Conservation (phyloP, 495 filamentous ascomycete genomes). For the Astrothelium macrocarpum region DNA sequence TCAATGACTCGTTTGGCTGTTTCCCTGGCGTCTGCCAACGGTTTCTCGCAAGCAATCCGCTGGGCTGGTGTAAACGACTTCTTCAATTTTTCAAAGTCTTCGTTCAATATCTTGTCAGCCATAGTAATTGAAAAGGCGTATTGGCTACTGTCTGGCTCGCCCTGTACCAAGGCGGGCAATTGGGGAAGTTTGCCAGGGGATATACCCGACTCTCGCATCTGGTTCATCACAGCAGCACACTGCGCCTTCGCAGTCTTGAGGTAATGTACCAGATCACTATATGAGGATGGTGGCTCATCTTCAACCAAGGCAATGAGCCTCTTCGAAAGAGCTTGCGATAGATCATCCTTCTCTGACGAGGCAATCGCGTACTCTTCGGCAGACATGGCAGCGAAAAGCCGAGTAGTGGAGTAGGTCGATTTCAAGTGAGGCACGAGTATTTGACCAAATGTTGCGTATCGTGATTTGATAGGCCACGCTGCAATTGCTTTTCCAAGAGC, state of each 20-base stretch:
- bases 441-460: slow-evolving; percentile 42
- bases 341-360: slow-evolving; percentile 38
- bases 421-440: slow-evolving; percentile 53
- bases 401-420: slow-evolving; percentile 70
- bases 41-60: slow-evolving; percentile 64
- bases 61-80: slow-evolving; percentile 74
- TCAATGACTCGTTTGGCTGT: slow-evolving; percentile 61
- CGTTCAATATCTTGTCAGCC: slow-evolving; percentile 71
- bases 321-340: slow-evolving; percentile 34
- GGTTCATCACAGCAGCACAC: slow-evolving; percentile 77
- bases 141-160: slow-evolving; percentile 78
- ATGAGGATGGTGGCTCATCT: slow-evolving; percentile 65
- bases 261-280: slow-evolving; percentile 79
- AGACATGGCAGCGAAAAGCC: slow-evolving; percentile 72
- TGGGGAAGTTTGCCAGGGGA: slow-evolving; percentile 59
- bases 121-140: slow-evolving; percentile 81
- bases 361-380: slow-evolving; percentile 73
- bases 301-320: slow-evolving; percentile 66
- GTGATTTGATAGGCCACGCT: slow-evolving; percentile 40
- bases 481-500: slow-evolving; percentile 73
- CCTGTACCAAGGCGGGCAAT: slow-evolving; percentile 84
- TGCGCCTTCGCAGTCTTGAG: slow-evolving; percentile 81
- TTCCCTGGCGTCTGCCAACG: slow-evolving; percentile 62
- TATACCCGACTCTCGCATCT: slow-evolving; percentile 79
- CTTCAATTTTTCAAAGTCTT: slow-evolving; percentile 80